Base-by-base conservation (phyloP, 139 green algal species). In the Tetradesmus obliquus region DNA sequence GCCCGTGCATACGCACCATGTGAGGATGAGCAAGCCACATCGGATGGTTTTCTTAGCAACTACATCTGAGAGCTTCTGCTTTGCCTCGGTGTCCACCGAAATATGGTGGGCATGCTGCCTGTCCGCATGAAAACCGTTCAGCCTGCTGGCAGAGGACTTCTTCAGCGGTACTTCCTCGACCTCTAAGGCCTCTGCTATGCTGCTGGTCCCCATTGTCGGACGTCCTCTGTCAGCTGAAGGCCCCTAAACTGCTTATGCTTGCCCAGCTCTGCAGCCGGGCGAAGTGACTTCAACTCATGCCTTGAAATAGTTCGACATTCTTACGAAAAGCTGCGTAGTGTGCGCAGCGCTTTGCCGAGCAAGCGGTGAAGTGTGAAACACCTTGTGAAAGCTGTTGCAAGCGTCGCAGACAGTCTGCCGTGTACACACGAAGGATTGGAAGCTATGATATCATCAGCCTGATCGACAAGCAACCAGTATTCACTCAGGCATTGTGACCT, bases 1-100 rank as follows among this genome's bases (percentile, higher is more conserved):
- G 66, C n/a, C 66, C 17, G 17, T 76, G 17, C 5, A 24, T 24
- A 76, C 86, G 24, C n/a, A 90, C 86, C 86, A 90, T 84, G 71
- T 84, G 13, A 90, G 22, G n/a, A 90, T 90, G 5, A 90, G 86
- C 69, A 90, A 24, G 8, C 53, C 86, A 55, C 86, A 90, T 54
- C 86, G 71, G 4, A 90, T 19, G 5, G 86, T n/a, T 69, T 60
- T 90, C 84, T 17, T 82, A 12, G 60, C 62, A 19, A 89, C 84
- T 5, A 69, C 53, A 22, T 89, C 84, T 80, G 84, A n/a, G 12
- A 84, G 45, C 45, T 58, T 55, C n/a, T 51, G 45, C 79, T 57
- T 84, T 57, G 79, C 79, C 10, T 51, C 51, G 79, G n/a, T 84
- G 66, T 76, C 66, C 66, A 76, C 17, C 15, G 66, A 19, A 24